Evolutionary conservation across 2,329 filamentous ascomycete genomes (phyloP), one percentile per base, ranked within the genome.

Genomic region (Hypoxylon sp.): DNA sequence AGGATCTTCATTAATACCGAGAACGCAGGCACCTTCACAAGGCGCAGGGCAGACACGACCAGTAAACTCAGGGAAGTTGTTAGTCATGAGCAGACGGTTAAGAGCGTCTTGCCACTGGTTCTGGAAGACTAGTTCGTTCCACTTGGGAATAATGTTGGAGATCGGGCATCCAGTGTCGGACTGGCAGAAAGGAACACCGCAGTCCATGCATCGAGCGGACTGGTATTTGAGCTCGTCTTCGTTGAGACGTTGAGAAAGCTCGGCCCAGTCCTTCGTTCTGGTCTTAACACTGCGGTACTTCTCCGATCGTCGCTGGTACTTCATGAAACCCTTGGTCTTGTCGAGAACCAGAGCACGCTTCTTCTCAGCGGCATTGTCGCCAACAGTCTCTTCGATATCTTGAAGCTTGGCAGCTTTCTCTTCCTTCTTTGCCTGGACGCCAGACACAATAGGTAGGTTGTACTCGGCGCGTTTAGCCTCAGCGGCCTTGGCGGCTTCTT

Each of bases 21-120:
- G 87, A 67, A 98, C 95, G 77, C 95, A 98, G 65, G 95, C 94
- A 80, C 95, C 95, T 81, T 98, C 95, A 76, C 95, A 98, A 81
- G 95, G 95, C 77, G 95, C 95, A 65, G 95, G 95, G 82, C 95
- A 98, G 65, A 98, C 95, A 84, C 95, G 94, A 62, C 95, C 95
- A 74, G 95, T 98, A 81, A 98, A 98, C 79, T 98, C 95, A 3
- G 95, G 95, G 87, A 98, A 98, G 83, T 98, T 98, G 85, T 98
- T 98, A 72, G 95, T 98, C 92, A 97, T 95, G 59, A 98, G 85
- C 10, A 98, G 87, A 66, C 93, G 89, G 82, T 97, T 95, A 3
- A 98, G 89, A 24, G 95, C 95, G 81, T 98, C 94, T 74, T 90
- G 88, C 95, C 95, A 98, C 70, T 97, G 91, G 52, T 88, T 87